Evolutionary conservation across 768 basidiomycete genomes (phyloP).

Genomic region (Amanita jacksonii): DNA sequence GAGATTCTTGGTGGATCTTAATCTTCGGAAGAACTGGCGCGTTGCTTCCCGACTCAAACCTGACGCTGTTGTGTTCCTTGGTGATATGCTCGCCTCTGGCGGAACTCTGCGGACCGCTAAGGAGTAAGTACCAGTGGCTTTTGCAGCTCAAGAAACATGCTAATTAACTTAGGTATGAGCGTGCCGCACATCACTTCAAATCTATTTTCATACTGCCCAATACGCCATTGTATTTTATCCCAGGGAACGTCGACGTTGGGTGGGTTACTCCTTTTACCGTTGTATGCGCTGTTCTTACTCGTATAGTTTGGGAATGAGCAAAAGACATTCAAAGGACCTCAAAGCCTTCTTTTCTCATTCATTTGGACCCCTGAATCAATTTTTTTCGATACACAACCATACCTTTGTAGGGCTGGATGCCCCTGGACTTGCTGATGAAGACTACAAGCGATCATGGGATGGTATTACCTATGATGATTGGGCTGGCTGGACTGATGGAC

Average conservation of each 20-base stretch:
- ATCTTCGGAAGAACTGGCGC: constrained; percentile 64
- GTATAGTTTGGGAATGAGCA: constrained; percentile 44
- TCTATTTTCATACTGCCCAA: constrained; percentile 42
- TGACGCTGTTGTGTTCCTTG: constrained; percentile 62
- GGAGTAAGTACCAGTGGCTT: constrained; percentile 23
- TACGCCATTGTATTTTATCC: constrained; percentile 44
- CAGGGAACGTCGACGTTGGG: constrained; percentile 81
- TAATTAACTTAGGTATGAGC: constrained; percentile 40
- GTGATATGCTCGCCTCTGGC: constrained; percentile 67
- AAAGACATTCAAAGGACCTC: constrained; percentile 40
- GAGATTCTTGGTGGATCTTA: constrained; percentile 42
- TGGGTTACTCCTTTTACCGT: constrained; percentile 19
- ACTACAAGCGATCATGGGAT: constrained; percentile 52
- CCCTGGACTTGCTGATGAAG: constrained; percentile 76
- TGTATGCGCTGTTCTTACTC: constrained; percentile 1
- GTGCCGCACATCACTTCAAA: constrained; percentile 52
- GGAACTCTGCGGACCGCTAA: constrained; percentile 38
- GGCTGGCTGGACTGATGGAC: constrained; percentile 41
- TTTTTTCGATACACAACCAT: constrained; percentile 56
- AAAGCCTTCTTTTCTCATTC: constrained; percentile 46
- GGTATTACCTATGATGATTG: constrained; percentile 44
- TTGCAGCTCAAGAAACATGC: neutral
- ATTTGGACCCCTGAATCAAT: constrained; percentile 65
- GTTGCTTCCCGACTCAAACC: constrained; percentile 48
- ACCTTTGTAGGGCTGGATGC: constrained; percentile 66